Percentiles rank a stretch among this genome's conserved stretches.
Evolutionary conservation across 1,284 basidiomycete species (phyloP).

Genomic region (Ustilago sp.): DNA sequence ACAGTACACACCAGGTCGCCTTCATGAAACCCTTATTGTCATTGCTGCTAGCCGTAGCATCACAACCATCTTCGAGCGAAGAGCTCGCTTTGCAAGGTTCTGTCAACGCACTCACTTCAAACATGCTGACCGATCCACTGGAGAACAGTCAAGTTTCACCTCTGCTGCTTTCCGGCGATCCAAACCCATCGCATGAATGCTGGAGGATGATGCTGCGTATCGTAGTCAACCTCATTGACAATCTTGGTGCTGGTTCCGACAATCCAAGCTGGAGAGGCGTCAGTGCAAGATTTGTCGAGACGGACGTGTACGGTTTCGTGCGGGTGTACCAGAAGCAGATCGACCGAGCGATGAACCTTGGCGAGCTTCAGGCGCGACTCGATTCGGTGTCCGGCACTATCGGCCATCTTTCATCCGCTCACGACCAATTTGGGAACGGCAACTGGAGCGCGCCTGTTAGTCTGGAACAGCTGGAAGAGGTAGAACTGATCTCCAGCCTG

Average conservation of each 20-base stretch:
- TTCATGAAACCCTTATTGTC: slow-evolving; percentile 75
- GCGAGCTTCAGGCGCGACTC: slow-evolving; percentile 73
- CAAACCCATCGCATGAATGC: slow-evolving; percentile 80
- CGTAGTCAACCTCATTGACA: slow-evolving; percentile 78
- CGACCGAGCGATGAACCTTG: slow-evolving; percentile 78
- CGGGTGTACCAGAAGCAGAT: slow-evolving; percentile 87
- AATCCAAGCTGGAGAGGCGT: slow-evolving; percentile 64
- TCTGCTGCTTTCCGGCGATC: slow-evolving; percentile 76
- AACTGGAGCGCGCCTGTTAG: slow-evolving; percentile 18
- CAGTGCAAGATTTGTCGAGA: slow-evolving; percentile 84
- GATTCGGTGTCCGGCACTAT: slow-evolving; percentile 72
- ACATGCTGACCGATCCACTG: slow-evolving; percentile 80
- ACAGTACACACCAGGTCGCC: slow-evolving; percentile 38
- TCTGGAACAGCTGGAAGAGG: slow-evolving; percentile 53
- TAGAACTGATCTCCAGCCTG: slow-evolving; percentile 48
- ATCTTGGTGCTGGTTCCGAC: slow-evolving; percentile 70
- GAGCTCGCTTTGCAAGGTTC: slow-evolving; percentile 85
- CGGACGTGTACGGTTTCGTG: slow-evolving; percentile 85
- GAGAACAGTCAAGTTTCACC: slow-evolving; percentile 81
- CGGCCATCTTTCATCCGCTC: slow-evolving; percentile 75
- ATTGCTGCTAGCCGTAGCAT: slow-evolving; percentile 87
- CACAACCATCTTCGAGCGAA: slow-evolving; percentile 81
- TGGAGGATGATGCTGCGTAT: slow-evolving; percentile 89
- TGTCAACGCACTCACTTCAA: slow-evolving; percentile 84
- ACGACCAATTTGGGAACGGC: slow-evolving; percentile 5